Evolutionary conservation across 2,329 filamentous ascomycete genomes (phyloP).

Genomic region (Apiospora kogelbergensis): DNA sequence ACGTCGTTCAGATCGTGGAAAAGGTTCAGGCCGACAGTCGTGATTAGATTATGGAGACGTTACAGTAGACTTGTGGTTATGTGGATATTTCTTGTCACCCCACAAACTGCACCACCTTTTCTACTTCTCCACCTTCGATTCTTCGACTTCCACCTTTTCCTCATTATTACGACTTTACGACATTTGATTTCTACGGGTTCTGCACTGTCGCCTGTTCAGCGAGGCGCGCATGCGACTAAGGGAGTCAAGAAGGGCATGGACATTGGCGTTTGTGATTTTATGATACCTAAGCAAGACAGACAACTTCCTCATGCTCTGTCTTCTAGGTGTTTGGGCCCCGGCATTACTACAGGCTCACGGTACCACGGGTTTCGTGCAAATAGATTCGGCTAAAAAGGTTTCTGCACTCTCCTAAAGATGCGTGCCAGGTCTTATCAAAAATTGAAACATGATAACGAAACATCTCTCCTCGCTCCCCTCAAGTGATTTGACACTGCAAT

Average conservation of each 20-base stretch:
- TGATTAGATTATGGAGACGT: slow-evolving; percentile 36
- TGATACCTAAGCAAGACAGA: neutral
- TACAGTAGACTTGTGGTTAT: neutral
- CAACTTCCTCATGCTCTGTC: neutral
- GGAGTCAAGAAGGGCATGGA: neutral
- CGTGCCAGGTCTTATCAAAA: neutral
- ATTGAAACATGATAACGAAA: slow-evolving; percentile 9
- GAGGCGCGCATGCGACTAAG: neutral
- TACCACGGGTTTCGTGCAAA: neutral
- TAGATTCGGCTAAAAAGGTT: neutral
- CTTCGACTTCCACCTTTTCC: neutral
- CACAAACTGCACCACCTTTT: neutral
- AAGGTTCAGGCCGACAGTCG: slow-evolving; percentile 72
- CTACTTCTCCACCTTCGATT: neutral
- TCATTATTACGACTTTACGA: slow-evolving; percentile 1
- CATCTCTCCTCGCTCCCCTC: fast-evolving
- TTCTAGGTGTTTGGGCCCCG: neutral
- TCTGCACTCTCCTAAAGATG: neutral
- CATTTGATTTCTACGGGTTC: neutral
- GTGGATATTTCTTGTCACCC: neutral
- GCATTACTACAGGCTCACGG: neutral
- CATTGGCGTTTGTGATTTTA: neutral
- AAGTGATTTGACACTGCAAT: neutral
- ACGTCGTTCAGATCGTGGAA: slow-evolving; percentile 75
- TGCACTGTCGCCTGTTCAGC: neutral